These are phyloP conservation scores for Samsoniella hepiali DNA, from an alignment of 2,329 filamentous ascomycete species.

Conservation along the genomic window DNA sequence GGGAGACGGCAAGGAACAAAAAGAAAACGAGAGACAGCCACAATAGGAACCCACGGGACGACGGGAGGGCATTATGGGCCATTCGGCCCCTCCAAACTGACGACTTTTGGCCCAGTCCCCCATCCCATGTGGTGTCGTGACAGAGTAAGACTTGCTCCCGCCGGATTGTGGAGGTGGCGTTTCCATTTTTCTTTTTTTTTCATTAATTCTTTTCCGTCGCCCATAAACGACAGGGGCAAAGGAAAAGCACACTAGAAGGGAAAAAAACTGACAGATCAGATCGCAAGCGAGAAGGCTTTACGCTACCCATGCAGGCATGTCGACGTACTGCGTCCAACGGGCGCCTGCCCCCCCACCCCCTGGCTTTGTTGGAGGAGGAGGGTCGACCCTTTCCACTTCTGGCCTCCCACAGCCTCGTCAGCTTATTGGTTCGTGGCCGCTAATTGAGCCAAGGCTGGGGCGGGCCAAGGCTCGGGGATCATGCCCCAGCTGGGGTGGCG, in stretches of 20 bases:
- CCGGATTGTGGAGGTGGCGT: constrained; percentile 11
- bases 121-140: constrained; percentile 7
- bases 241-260: neutral
- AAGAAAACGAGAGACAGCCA: neutral
- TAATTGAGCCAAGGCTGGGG: constrained; percentile 4
- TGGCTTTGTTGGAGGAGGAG: neutral
- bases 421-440: neutral
- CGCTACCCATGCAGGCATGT: neutral
- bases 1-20: neutral
- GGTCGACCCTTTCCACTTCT: too few species aligned
- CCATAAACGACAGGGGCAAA: neutral
- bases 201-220: neutral
- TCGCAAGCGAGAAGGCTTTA: neutral
- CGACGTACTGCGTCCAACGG: neutral
- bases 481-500: neutral
- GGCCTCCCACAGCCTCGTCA: neutral
- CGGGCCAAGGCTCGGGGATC: too few species aligned
- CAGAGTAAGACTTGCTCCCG: neutral
- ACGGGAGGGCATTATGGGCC: neutral
- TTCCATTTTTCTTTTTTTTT: neutral
- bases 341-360: neutral
- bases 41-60: neutral
- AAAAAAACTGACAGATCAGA: constrained; percentile 11
- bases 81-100: neutral
- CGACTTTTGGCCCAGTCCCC: neutral